Conservation (phyloP, 352 stramenopile species). For the Phytopythium kandeliae region DNA sequence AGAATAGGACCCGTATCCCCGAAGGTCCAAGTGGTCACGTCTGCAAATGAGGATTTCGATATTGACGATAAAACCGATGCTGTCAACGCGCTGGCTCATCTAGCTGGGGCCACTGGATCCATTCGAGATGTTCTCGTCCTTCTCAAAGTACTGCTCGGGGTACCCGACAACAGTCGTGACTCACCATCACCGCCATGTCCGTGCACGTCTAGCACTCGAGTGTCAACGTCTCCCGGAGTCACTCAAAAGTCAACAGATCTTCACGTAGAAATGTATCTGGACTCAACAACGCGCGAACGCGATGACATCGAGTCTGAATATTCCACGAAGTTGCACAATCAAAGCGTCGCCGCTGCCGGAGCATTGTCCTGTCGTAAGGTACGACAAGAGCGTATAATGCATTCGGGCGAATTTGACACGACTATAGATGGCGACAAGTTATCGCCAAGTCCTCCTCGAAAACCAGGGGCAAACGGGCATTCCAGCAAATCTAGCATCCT, state of each 20-base stretch:
- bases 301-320: neutral
- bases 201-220: neutral
- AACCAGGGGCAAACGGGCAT: neutral
- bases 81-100: slow-evolving; percentile 43
- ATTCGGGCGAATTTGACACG: neutral
- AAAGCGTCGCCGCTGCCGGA: neutral
- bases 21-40: slow-evolving; percentile 23
- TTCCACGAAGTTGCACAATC: neutral
- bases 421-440: neutral
- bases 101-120: slow-evolving; percentile 45
- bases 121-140: slow-evolving; percentile 53
- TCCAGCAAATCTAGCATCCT: neutral
- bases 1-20: slow-evolving; percentile 17
- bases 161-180: slow-evolving; percentile 9
- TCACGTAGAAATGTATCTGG: too few relatives aligned
- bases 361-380: neutral
- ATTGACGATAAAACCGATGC: slow-evolving; percentile 37
- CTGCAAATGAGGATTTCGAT: slow-evolving; percentile 20
- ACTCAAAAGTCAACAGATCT: too few relatives aligned
- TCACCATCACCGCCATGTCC: neutral
- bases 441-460: neutral
- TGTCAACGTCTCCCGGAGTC: too few relatives aligned
- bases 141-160: slow-evolving; percentile 46
- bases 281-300: neutral
- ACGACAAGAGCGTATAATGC: neutral